Evolutionary conservation across 805 yeast genomes (phyloP), one percentile per base, ranked within the genome.

Genomic region (Lipomyces kockii): DNA sequence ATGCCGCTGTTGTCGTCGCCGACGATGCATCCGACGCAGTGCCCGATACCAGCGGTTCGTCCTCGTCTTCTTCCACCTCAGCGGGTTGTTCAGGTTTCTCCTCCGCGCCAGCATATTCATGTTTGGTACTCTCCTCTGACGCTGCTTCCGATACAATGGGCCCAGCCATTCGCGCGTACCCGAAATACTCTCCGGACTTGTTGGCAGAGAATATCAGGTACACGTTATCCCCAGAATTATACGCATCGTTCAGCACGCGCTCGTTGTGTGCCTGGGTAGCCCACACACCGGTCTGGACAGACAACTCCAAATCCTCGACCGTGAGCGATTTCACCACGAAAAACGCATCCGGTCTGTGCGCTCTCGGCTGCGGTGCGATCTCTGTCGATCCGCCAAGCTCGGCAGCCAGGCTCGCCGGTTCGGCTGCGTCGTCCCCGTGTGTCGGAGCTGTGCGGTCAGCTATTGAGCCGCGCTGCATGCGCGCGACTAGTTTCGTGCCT

Each of bases 291-390:
- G 74, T 67, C 53, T 67, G 64, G 46, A 75, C 74, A 8, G 82
- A 79, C n/a, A 74, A 70, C 54, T 77, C 77, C 34, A 80, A 72
- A 62, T 80, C 83, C 27, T 76, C 78, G 9, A 73, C 73, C 3
- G 83, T 76, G 43, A 81, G 72, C 55, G 82, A 78, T 69, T 81
- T 80, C 72, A 82, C 78, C 46, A 80, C 77, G 65, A 80, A 80
- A 64, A 74, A 81, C 14, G 81, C 72, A 65, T 74, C 71, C 1
- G 67, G 20, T 14, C 56, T 37, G n/a, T 60, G 61, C 56, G 14
- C 52, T 8, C 68, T 32, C 11, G 60, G 29, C 29, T 27, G 32
- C 6, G 20, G 52, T 8, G 39, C 20, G n/a, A 29, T 22, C 17
- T 11, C 35, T 3, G 61, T 14, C 17, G 52, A 11, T 58, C 11